Base-by-base conservation (phyloP, 2,329 filamentous ascomycete species). In the Sphaerostilbella broomeana region DNA sequence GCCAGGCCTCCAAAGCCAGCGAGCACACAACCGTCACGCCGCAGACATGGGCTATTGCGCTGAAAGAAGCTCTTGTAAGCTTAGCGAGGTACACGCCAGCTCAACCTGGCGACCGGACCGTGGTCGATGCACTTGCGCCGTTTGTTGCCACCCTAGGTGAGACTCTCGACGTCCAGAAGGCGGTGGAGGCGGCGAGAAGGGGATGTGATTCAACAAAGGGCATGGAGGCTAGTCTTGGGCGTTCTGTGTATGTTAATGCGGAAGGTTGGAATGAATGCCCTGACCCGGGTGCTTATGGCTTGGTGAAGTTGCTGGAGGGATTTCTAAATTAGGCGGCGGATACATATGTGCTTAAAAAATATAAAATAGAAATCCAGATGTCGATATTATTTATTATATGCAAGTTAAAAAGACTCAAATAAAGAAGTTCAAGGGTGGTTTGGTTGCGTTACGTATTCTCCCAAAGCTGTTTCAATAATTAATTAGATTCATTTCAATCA, bases 181-280 rank as follows among this genome's bases (percentile, higher is more conserved):
- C 83, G 19, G 79, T 79, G 1, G 65, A 71, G 45, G 81, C 79
- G 6, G 79, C 82, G 4, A 68, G 70, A 43, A 64, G 75, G 41
- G 83, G 80, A 2, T 74, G 80, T 16, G 77, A 82, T 49, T 70
- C 72, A 5, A 88, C 84, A 17, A 85, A 81, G 61, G 75, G 73
- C 17, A 86, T 87, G 82, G 78, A 79, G 56, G 81, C 84, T 27
- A 82, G 75, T 52, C 60, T 88, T 29, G 84, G 84, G n/a, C 67
- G 84, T 37, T 75, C 79, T 3, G 82, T 86, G 6, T 87, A 88
- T 57, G 78, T 87, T 36, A 81, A 79, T 25, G 74, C 78, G 45
- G 73, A 67, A 63, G 80, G 78, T 25, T 84, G 69, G 68, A 75
- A 70, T 61, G 67, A 81, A 51, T 72, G 86, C n/a, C 81, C 83